Evolutionary conservation across 163 green algal genomes (phyloP), one percentile per base, ranked within the genome.

Genomic region (Picocystis sp.): DNA sequence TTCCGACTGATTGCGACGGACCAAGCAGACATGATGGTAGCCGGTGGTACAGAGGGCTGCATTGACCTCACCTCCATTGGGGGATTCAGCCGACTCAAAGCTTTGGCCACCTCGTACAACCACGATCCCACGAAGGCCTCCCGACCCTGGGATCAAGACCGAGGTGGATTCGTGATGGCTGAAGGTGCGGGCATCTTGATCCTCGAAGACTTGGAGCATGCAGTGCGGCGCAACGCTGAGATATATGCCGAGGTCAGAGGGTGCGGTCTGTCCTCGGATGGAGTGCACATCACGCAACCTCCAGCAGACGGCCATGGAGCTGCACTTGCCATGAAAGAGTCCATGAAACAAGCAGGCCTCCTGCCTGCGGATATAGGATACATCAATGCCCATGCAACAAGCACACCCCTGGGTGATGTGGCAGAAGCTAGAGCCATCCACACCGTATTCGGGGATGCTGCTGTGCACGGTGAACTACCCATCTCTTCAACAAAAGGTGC

Each of bases 141-240:
- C n/a, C 60, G 84, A 13, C 87, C 87, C 1, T 96, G 94, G 75
- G 84, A 96, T 50, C 56, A 49, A 1, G 47, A 43, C 1, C 70
- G 87, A 11, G 78, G 82, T 60, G 87, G 87, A 15, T 96, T 96
- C 78, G 87, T 96, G 42, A 79, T 96, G 60, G 84, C 80, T 0
- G 87, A 96, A 69, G 87, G 87, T 0, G 81, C 87, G 11, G 86
- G 67, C 0, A 70, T 87, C 43, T 17, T 94, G 56, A 69, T 96
- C 55, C 60, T 96, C 43, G 87, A 96, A 60, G 72, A 80, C 47
- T 29, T 82, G 33, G 58, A 76, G 52, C 78, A 88, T 51, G 89
- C 89, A 0, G 1, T 47, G 13, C 33, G 45, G 2, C 67, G 89
- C 0, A 70, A 74, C 1, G 86, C 74, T 2, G 34, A 17, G 11